A percentile compares a stretch with the other conserved stretches of the same genome.
Conservation (phyloP, 176 grass and related monocot genomes). For the Melocanna baccifera region DNA sequence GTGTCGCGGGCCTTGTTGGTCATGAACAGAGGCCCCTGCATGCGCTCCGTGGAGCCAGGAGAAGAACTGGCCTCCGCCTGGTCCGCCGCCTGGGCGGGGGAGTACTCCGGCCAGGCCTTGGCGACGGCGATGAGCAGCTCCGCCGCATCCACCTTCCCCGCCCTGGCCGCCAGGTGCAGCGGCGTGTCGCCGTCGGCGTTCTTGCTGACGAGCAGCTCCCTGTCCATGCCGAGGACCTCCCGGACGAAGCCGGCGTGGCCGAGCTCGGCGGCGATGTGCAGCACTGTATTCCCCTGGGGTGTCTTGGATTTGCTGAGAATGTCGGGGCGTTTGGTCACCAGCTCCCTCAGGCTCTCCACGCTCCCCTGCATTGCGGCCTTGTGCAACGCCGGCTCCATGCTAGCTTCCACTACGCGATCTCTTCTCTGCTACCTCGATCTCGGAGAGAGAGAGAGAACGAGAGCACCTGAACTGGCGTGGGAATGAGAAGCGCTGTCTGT, state of each 20-base stretch:
- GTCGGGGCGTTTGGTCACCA: not conserved
- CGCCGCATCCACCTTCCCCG: constrained; percentile 30
- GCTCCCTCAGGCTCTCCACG: not conserved
- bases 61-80: too few species aligned
- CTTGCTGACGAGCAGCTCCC: constrained; percentile 18
- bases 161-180: constrained; percentile 54
- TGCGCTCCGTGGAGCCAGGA: not conserved
- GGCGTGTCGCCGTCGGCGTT: constrained; percentile 62
- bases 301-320: constrained; percentile 37
- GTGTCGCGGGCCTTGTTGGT: constrained; percentile 36
- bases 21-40: constrained; percentile 1
- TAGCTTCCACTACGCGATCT: not conserved
- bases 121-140: constrained; percentile 8
- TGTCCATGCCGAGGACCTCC: not conserved
- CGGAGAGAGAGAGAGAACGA: too few species aligned
- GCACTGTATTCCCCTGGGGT: constrained; percentile 48
- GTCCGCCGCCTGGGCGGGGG: not conserved
- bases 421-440: too few species aligned
- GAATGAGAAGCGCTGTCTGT: too few species aligned
- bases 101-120: not conserved
- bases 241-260: constrained; percentile 30
- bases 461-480: too few species aligned
- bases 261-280: constrained; percentile 54
- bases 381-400: constrained; percentile 49
- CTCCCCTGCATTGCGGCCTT: constrained; percentile 44